A percentile compares a stretch with the other conserved stretches of the same genome.
phyloP scores from a whole-genome alignment of 495 filamentous ascomycete species.

The Hypomontagnella monticulosa region DNA sequence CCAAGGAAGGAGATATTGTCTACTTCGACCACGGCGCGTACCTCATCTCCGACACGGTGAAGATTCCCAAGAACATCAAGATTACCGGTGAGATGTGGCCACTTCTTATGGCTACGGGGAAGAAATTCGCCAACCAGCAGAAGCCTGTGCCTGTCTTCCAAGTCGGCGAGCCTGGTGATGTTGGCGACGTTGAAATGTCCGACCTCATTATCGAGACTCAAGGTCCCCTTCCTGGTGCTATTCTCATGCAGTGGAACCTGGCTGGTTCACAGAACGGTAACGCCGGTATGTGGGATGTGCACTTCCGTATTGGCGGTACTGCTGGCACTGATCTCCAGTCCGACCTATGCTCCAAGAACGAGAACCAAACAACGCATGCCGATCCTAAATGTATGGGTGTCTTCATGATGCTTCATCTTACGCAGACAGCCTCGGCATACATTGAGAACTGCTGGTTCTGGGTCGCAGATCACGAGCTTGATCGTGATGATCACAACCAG shows the following conservation, averaged over 20 bases:
- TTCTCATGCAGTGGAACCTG: conserved; percentile 92
- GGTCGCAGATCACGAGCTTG: conserved; percentile 94
- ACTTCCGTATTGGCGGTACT: conserved; percentile 85
- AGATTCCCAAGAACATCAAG: conserved; percentile 78
- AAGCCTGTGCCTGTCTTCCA: conserved; percentile 79
- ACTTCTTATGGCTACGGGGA: conserved; percentile 83
- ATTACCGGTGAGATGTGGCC: conserved; percentile 95
- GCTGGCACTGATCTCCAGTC: conserved; percentile 83
- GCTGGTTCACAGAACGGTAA: conserved; percentile 71
- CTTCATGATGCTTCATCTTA: conserved; percentile 86
- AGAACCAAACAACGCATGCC: conserved; percentile 63
- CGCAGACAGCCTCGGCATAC: conserved; percentile 74
- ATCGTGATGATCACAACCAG: conserved; percentile 77
- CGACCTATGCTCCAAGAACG: conserved; percentile 77
- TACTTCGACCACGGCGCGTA: conserved; percentile 96
- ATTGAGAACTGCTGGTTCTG: conserved; percentile 96
- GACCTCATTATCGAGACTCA: conserved; percentile 84
- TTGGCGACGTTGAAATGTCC: conserved; percentile 81
- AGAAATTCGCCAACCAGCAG: conserved; percentile 70
- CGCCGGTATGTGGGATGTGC: conserved; percentile 89
- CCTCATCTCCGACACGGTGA: conserved; percentile 82
- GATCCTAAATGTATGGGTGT: conserved; percentile 71
- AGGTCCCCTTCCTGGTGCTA: conserved; percentile 82
- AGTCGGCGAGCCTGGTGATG: conserved; percentile 81
- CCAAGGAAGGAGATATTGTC: conserved; percentile 69